These are phyloP conservation scores for Coniella vitis DNA, from an alignment of 2,329 filamentous ascomycete genomes.

Conservation along the genomic window DNA sequence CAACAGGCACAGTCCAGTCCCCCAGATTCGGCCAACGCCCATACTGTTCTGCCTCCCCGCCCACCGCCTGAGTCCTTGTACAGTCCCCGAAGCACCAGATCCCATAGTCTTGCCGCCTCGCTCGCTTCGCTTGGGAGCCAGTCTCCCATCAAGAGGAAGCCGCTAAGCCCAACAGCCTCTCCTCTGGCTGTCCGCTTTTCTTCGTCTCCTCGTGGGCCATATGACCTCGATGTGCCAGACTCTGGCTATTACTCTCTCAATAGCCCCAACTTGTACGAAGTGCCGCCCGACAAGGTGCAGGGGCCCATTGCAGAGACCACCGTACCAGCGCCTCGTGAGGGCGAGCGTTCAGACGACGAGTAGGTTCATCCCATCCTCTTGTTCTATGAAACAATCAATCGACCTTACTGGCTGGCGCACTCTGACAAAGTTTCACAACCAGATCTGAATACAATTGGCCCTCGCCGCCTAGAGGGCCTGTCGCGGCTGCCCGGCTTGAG, in stretches of 20 bases:
- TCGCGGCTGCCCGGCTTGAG: slow-evolving; percentile 20
- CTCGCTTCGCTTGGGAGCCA: slow-evolving; percentile 21
- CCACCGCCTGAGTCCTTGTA: slow-evolving; percentile 17
- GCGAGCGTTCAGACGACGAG: slow-evolving; percentile 11
- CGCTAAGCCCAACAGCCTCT: slow-evolving; percentile 49
- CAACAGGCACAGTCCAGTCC: slow-evolving; percentile 1
- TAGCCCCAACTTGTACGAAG: slow-evolving; percentile 55
- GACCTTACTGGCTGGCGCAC: slow-evolving; percentile 20
- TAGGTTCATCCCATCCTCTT: slow-evolving; percentile 8
- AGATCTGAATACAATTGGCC: slow-evolving; percentile 17
- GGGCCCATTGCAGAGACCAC: slow-evolving; percentile 24
- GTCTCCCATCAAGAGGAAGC: slow-evolving; percentile 50
- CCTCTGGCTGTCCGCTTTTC: slow-evolving; percentile 44
- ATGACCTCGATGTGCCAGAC: slow-evolving; percentile 42
- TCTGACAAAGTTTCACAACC: neutral
- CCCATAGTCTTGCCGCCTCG: slow-evolving; percentile 24
- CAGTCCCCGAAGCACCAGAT: slow-evolving; percentile 25
- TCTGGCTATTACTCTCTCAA: slow-evolving; percentile 50
- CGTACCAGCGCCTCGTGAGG: slow-evolving; percentile 9
- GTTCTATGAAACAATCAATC: neutral
- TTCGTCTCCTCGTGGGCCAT: slow-evolving; percentile 26
- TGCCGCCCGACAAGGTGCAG: slow-evolving; percentile 26
- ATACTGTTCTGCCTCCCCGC: slow-evolving; percentile 2
- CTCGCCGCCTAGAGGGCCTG: slow-evolving; percentile 15
- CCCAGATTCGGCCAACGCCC: slow-evolving; percentile 6